Conservation (phyloP, 352 stramenopile genomes). For the Phytophthora fragariaefolia region DNA sequence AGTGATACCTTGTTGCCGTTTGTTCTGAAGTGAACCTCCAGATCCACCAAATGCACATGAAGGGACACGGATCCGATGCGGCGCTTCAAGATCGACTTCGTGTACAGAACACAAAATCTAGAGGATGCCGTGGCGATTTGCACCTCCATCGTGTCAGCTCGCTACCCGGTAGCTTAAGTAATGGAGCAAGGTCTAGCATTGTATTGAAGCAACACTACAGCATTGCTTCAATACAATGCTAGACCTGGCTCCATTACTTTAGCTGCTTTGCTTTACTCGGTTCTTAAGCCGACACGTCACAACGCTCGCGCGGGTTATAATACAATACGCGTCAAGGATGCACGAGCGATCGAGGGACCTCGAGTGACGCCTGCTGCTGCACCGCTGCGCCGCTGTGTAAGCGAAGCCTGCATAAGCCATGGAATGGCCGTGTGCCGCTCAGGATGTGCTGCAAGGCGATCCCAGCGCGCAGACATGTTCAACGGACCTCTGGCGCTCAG, state of each 20-base stretch:
- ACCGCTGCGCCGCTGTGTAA: slow-evolving; percentile 2
- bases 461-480: slow-evolving; percentile 12
- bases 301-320: too few species aligned
- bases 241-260: too few species aligned
- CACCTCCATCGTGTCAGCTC: neutral
- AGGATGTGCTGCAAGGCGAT: slow-evolving; percentile 4
- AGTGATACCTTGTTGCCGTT: too few species aligned
- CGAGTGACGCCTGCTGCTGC: neutral
- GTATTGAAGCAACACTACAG: too few species aligned
- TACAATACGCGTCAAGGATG: too few species aligned
- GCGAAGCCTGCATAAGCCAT: neutral
- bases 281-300: too few species aligned
- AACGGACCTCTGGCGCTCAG: neutral
- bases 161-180: too few species aligned
- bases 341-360: too few species aligned
- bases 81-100: slow-evolving; percentile 31
- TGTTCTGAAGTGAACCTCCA: neutral
- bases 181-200: too few species aligned
- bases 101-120: slow-evolving; percentile 4
- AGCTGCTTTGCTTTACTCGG: too few species aligned
- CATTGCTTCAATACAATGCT: too few species aligned
- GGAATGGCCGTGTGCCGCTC: slow-evolving; percentile 1
- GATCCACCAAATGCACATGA: neutral
- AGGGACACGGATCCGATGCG: slow-evolving; percentile 7
- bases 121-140: slow-evolving; percentile 4